Base-by-base conservation (phyloP, 306 rosid species). In the Dryas alaskensis region DNA sequence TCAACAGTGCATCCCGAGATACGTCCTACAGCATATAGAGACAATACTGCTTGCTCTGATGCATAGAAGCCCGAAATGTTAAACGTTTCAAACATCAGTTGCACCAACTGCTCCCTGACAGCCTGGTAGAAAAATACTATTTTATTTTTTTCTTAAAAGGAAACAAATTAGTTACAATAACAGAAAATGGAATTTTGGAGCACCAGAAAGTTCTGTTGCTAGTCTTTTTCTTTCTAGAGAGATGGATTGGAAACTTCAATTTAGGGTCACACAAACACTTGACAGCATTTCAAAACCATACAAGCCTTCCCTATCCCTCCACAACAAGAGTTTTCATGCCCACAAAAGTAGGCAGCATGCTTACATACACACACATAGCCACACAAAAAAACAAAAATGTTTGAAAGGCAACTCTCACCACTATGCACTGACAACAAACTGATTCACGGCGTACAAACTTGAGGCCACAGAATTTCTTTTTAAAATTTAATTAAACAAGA, bases 41-140 rank as follows among this genome's bases (percentile, higher is more conserved):
- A 93, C 81, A 91, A 78, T 48, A 93, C 97, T 59, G 98, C 97
- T 79, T 93, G 98, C 79, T 93, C 98, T 1, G 98, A 93, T 70
- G 98, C 98, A 84, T 93, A 93, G 86, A 93, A 93, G 76, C 98
- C 98, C 50, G 98, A 93, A 82, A 91, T 89, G 84, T 91, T 93
- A 88, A 93, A 93, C 25, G 96, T 91, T 88, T 93, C 98, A 82
- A 93, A 93, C 96, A 93, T 86, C 75, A 93, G 85, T 80, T 93
- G 98, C 81, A 93, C 97, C 81, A 93, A 81, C 86, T 93, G 98
- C 79, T 93, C 98, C 77, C 92, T 91, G 77, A 84, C 91, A 84
- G 96, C 87, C 97, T 93, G 92, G 46, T 60, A 80, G 22, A 79
- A 43, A 79, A 45, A 49, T 67, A 47, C 0, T 14, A 19, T 43